phyloP scores from a whole-genome alignment of 345 rosid species.

The Luvunga scandens region DNA sequence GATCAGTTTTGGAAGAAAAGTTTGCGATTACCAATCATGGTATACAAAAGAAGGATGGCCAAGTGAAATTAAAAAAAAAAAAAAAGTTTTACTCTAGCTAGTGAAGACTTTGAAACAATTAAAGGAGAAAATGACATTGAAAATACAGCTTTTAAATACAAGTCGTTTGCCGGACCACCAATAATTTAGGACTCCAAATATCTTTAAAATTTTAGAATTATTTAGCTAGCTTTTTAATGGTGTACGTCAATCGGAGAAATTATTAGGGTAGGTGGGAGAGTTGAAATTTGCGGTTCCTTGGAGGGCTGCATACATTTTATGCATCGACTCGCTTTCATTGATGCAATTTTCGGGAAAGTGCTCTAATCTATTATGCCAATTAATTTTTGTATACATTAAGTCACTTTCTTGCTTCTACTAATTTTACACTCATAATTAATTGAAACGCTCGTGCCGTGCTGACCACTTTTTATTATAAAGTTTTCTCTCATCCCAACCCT shows the following conservation, averaged over 20 bases:
- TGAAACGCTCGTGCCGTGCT: not conserved
- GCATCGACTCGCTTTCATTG: not conserved
- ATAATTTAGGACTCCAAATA: slow-evolving; percentile 25
- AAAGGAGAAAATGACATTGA: slow-evolving; percentile 18
- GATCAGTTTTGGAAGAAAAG: not conserved
- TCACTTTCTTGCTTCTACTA: not conserved
- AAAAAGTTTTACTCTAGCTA: not conserved
- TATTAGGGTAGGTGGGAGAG: slow-evolving; percentile 6
- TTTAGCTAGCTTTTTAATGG: not conserved
- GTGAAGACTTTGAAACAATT: not conserved
- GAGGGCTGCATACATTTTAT: not conserved
- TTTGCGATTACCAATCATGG: slow-evolving; percentile 10
- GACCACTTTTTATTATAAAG: not conserved
- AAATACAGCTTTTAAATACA: slow-evolving; percentile 12
- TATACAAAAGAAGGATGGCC: not conserved
- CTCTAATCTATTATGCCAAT: not conserved
- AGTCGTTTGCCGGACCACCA: slow-evolving; percentile 36
- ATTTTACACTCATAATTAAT: not conserved
- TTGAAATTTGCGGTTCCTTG: slow-evolving; percentile 7
- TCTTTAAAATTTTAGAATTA: not conserved
- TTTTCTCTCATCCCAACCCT: not conserved
- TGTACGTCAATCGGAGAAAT: not conserved
- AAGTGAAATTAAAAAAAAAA: not conserved
- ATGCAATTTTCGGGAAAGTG: not conserved
- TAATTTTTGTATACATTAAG: not conserved